phyloP scores from a whole-genome alignment of 1,284 basidiomycete species.

The Puccinia polysora region DNA sequence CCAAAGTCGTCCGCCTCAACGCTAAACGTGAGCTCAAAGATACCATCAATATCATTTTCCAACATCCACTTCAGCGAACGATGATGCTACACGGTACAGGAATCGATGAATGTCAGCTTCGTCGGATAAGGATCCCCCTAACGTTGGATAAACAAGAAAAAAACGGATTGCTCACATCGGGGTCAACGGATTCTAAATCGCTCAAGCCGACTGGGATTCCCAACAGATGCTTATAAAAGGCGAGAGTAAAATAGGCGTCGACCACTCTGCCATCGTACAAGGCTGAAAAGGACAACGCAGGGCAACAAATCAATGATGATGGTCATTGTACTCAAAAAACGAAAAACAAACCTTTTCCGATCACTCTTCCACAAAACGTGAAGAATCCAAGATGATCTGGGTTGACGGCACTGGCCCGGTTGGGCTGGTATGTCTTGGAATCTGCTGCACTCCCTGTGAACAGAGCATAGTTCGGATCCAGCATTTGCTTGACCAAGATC shows the following conservation, averaged over 20 bases:
- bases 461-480: conserved; percentile 97
- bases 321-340: not conserved
- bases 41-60: conserved; percentile 64
- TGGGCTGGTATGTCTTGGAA: conserved; percentile 88
- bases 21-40: conserved; percentile 54
- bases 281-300: too few relatives aligned
- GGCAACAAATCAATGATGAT: conserved; percentile 9
- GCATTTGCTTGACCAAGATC: conserved; percentile 95
- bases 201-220: conserved; percentile 85
- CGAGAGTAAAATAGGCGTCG: conserved; percentile 88
- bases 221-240: conserved; percentile 85
- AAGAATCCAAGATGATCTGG: conserved; percentile 95
- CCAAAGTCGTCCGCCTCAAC: conserved; percentile 68
- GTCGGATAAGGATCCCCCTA: too few relatives aligned
- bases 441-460: conserved; percentile 97
- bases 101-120: not conserved
- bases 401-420: conserved; percentile 77
- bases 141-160: not conserved
- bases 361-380: conserved; percentile 96
- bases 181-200: conserved; percentile 93
- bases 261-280: conserved; percentile 91
- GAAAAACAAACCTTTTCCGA: conserved; percentile 59
- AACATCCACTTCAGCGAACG: conserved; percentile 71
- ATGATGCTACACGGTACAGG: conserved; percentile 28
- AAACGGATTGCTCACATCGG: conserved; percentile 55